Evolutionary conservation across 1,284 basidiomycete species (phyloP).

Genomic region (Stygiomarasmius scandens): DNA sequence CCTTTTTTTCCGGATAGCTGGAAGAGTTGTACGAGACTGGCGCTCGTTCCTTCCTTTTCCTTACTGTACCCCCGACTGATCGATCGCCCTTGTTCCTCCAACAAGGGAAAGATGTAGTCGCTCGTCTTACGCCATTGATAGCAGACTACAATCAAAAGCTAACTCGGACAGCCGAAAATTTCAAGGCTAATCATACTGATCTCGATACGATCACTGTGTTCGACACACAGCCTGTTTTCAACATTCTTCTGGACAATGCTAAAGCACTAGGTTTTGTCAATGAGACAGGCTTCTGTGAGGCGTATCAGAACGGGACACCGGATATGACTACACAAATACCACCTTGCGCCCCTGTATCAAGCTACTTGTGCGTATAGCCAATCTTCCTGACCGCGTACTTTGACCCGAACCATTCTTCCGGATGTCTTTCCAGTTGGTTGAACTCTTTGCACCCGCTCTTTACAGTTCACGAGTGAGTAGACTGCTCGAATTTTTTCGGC

Average conservation of each 20-base stretch:
- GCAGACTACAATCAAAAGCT: conserved; percentile 57
- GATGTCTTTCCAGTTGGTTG: conserved; percentile 45
- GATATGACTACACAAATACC: conserved; percentile 50
- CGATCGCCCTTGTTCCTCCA: conserved; percentile 56
- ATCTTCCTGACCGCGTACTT: not conserved
- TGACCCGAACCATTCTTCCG: not conserved
- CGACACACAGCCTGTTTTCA: conserved; percentile 61
- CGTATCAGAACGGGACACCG: conserved; percentile 61
- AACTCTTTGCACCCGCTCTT: conserved; percentile 58
- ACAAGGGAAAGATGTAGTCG: conserved; percentile 45
- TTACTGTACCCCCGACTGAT: conserved; percentile 68
- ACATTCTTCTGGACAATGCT: conserved; percentile 55
- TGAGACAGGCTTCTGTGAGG: conserved; percentile 58
- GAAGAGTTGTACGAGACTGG: conserved; percentile 56
- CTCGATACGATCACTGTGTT: conserved; percentile 50
- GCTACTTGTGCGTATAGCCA: conserved; percentile 55
- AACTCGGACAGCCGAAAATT: conserved; percentile 36
- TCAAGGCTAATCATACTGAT: conserved; percentile 44
- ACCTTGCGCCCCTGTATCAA: conserved; percentile 63
- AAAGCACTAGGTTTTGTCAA: conserved; percentile 58
- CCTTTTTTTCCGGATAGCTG: conserved; percentile 37
- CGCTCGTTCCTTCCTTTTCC: conserved; percentile 65
- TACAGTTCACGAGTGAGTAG: conserved; percentile 52
- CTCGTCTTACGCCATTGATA: conserved; percentile 43
- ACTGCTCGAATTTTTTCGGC: not conserved